Evolutionary conservation across 192 early-diverging fungal species (phyloP).

Genomic region (Geosiphon pyriformis): DNA sequence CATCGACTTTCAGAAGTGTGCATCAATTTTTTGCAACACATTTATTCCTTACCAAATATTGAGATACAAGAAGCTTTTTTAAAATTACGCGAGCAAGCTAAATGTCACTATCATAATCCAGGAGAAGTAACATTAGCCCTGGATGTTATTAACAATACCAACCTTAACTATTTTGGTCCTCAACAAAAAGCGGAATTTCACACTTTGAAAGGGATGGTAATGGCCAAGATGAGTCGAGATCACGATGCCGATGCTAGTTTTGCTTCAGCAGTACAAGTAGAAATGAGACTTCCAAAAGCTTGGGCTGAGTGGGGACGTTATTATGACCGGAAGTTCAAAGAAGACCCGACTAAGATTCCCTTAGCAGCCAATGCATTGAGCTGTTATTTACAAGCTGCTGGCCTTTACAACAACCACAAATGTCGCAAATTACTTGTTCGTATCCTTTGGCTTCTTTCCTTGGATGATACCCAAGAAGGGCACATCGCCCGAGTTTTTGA

Average conservation of each 20-base stretch:
- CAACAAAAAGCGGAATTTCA: constrained; percentile 98
- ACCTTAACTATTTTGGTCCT: constrained; percentile 88
- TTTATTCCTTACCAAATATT: constrained; percentile 99
- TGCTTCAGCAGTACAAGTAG: constrained; percentile 85
- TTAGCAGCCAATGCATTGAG: constrained; percentile 87
- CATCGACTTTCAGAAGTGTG: constrained; percentile 96
- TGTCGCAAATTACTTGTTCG: constrained; percentile 88
- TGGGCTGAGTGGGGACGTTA: constrained; percentile 98
- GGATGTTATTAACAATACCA: constrained; percentile 99
- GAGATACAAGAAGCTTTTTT: constrained; percentile 99
- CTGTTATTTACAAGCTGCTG: constrained; percentile 93
- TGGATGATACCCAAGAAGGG: constrained; percentile 68
- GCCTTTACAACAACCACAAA: constrained; percentile 77
- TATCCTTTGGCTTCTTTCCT: constrained; percentile 89
- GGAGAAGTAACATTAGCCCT: constrained; percentile 85
- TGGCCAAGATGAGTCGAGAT: constrained; percentile 78
- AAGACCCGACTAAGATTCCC: constrained; percentile 73
- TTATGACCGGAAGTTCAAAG: constrained; percentile 87
- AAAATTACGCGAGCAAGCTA: constrained; percentile 95
- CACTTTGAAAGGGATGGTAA: constrained; percentile 92
- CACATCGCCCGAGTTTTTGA: constrained; percentile 78
- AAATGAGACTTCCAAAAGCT: constrained; percentile 81
- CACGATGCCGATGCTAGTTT: constrained; percentile 88
- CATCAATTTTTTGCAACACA: constrained; percentile 84
- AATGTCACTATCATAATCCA: constrained; percentile 91